A percentile compares a stretch with the other conserved stretches of the same genome.
Evolutionary conservation across 2,329 filamentous ascomycete species (phyloP).

Genomic region (Hypoxylon rubiginosum): DNA sequence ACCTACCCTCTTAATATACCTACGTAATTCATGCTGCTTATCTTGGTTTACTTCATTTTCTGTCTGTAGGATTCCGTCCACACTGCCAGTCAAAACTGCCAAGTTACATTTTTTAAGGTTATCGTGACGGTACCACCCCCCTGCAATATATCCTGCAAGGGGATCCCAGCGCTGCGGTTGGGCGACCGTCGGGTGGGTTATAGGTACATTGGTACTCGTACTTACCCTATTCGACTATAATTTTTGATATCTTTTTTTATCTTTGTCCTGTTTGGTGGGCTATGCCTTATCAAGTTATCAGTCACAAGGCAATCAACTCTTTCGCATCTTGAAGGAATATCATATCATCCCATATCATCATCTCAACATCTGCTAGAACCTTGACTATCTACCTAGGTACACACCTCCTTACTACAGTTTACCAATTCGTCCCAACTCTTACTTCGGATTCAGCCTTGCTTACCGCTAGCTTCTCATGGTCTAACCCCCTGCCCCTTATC

Average conservation of each 20-base stretch:
- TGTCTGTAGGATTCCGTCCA: background rate
- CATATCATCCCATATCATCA: too few relatives aligned
- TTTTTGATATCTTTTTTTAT: conserved; percentile 23
- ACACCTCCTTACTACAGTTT: background rate
- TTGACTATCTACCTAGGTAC: background rate
- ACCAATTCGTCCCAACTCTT: background rate
- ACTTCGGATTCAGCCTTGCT: background rate
- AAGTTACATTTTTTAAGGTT: conserved; percentile 33
- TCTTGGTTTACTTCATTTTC: too few relatives aligned
- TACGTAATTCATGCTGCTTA: background rate
- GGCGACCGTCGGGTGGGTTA: conserved; percentile 1
- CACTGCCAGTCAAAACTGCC: background rate
- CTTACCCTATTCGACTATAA: conserved; percentile 40
- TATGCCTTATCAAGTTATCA: background rate
- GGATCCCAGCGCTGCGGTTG: conserved; percentile 22
- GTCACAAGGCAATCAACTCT: background rate
- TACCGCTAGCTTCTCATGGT: conserved; percentile 17
- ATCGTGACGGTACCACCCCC: conserved; percentile 33
- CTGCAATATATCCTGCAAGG: conserved; percentile 35
- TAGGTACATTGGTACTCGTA: conserved; percentile 5
- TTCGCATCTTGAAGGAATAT: background rate
- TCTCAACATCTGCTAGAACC: background rate
- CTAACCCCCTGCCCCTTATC: conserved; percentile 23
- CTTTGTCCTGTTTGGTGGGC: conserved; percentile 23
- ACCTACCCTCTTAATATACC: background rate